A percentile compares a stretch with the other conserved stretches of the same genome.
Evolutionary conservation across 1,139 yeast species (phyloP).

Genomic region (Geotrichum europaeum): DNA sequence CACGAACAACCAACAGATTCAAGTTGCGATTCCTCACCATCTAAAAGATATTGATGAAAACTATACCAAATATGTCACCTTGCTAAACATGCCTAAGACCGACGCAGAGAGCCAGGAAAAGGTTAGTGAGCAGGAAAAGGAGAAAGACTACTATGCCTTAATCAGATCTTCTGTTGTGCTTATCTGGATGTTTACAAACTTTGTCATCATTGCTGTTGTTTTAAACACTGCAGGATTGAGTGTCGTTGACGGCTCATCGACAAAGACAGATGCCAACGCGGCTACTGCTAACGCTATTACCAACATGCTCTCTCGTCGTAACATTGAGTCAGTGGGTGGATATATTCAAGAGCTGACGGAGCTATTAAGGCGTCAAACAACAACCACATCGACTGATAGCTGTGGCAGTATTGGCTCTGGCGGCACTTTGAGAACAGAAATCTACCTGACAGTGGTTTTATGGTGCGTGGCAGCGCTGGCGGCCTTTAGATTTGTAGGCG

Average conservation of each 20-base stretch:
- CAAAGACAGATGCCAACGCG: neutral
- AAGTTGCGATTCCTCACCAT: conserved; percentile 61
- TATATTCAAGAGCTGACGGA: conserved; percentile 10
- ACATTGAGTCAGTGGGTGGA: conserved; percentile 10
- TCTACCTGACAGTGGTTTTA: conserved; percentile 65
- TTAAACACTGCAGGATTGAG: conserved; percentile 59
- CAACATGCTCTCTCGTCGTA: conserved; percentile 5
- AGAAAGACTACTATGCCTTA: conserved; percentile 65
- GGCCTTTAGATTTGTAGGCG: conserved; percentile 57
- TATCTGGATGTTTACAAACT: conserved; percentile 69
- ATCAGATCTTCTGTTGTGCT: conserved; percentile 72
- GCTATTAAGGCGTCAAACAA: conserved; percentile 10
- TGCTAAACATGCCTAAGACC: conserved; percentile 19
- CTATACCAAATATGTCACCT: conserved; percentile 40
- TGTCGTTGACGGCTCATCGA: conserved; percentile 16
- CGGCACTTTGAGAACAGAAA: conserved; percentile 30
- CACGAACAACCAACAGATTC: conserved; percentile 43
- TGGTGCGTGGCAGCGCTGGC: conserved; percentile 79
- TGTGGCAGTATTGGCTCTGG: conserved; percentile 26
- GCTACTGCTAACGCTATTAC: neutral
- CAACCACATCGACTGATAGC: conserved; percentile 13
- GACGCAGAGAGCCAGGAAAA: conserved; percentile 26
- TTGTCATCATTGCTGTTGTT: conserved; percentile 59
- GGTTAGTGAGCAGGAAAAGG: conserved; percentile 24
- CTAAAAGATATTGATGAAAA: conserved; percentile 55